Conservation (phyloP, 169 alveolate species). For the Eimeria brunetti region DNA sequence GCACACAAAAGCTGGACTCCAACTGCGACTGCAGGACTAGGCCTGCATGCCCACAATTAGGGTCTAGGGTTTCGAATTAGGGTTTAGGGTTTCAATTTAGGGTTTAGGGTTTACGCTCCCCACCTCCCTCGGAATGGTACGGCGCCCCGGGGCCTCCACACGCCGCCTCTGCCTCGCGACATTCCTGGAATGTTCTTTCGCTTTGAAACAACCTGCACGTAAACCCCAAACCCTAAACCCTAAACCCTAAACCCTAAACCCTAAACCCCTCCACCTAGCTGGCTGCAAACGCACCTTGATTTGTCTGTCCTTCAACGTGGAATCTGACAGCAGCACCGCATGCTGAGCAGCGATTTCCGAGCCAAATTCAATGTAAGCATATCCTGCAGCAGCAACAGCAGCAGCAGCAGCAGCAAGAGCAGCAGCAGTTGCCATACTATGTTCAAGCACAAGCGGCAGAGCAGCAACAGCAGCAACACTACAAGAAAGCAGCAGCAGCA, state of each 20-base stretch:
- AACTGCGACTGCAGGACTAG: background rate
- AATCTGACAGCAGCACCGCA: constrained; percentile 92
- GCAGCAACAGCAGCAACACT: background rate
- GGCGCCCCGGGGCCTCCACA: constrained; percentile 62
- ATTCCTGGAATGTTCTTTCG: constrained; percentile 82
- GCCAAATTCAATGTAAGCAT: constrained; percentile 95
- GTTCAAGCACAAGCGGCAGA: background rate
- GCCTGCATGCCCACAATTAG: background rate
- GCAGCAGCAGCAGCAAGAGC: background rate
- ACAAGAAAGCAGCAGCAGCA: too few species aligned
- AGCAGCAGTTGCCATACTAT: background rate
- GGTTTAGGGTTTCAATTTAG: constrained; percentile 26
- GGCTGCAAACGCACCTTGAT: constrained; percentile 87
- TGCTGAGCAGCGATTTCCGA: constrained; percentile 90
- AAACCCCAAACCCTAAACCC: constrained; percentile 84
- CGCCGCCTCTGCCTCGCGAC: constrained; percentile 75
- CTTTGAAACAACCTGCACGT: constrained; percentile 77
- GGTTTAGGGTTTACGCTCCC: background rate
- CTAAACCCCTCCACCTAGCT: background rate
- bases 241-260: constrained; percentile 94
- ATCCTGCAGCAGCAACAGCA: constrained; percentile 82
- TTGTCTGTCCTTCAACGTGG: constrained; percentile 94
- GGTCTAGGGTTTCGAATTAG: background rate
- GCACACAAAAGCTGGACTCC: background rate
- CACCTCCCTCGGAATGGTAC: constrained; percentile 22